Conservation (phyloP, 1,284 basidiomycete genomes). For the Takashimella koratensis region DNA sequence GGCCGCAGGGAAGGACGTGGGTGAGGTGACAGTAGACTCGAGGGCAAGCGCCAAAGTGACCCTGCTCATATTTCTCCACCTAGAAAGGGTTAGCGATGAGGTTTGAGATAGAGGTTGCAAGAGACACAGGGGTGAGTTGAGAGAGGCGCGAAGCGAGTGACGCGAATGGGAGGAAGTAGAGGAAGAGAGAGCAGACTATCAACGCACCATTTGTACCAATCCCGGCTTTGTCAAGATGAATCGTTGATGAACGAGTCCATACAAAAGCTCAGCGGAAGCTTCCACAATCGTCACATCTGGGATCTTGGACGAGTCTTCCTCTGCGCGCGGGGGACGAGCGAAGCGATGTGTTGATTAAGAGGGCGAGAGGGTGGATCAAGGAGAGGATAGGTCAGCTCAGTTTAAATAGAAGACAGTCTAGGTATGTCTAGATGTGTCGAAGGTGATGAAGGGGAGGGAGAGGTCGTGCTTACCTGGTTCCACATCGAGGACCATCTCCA, state of each 20-base stretch:
- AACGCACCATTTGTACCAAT: constrained; percentile 84
- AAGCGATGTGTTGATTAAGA: too few species aligned
- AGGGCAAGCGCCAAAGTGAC: constrained; percentile 91
- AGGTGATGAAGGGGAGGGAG: not conserved
- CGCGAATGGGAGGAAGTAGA: not conserved
- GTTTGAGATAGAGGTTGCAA: not conserved
- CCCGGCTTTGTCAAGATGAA: constrained; percentile 94
- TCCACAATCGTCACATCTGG: constrained; percentile 95
- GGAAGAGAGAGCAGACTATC: constrained; percentile 2
- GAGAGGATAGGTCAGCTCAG: too few species aligned
- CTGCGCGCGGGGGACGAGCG: too few species aligned
- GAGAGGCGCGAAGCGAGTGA: not conserved
- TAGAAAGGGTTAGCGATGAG: constrained; percentile 42
- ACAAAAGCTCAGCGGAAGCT: constrained; percentile 93
- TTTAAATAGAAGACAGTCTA: too few species aligned
- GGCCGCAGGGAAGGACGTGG: constrained; percentile 90
- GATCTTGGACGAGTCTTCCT: constrained; percentile 81
- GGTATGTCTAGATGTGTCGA: too few species aligned
- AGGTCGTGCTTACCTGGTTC: constrained; percentile 73
- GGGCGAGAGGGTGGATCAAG: too few species aligned
- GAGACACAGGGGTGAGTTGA: not conserved
- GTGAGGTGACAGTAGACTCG: constrained; percentile 88
- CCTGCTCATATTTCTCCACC: constrained; percentile 94
- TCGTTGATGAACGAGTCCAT: constrained; percentile 95
- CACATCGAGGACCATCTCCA: constrained; percentile 99